These are phyloP conservation scores for Flueggea neowawraea DNA, from an alignment of 441 rosid species.

Conservation along the genomic window DNA sequence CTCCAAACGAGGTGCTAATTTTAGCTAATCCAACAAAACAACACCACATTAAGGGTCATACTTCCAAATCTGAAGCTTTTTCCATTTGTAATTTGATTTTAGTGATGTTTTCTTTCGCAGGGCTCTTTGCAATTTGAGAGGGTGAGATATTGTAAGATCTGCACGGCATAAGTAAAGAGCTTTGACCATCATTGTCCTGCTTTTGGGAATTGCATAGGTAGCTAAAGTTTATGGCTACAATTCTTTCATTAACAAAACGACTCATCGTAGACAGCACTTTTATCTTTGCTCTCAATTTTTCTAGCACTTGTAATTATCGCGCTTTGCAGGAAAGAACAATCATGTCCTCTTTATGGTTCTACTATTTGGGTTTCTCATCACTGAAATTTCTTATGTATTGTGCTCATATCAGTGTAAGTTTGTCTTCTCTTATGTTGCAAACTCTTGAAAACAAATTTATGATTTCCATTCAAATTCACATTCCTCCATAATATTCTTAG, in stretches of 20 bases:
- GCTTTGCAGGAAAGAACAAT: conserved; percentile 48
- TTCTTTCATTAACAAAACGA: too few species aligned
- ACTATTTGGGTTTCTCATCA: conserved; percentile 46
- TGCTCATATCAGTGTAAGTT: conserved; percentile 43
- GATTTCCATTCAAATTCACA: background rate
- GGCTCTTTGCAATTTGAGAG: conserved; percentile 22
- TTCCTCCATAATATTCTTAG: too few species aligned
- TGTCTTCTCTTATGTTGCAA: conserved; percentile 5
- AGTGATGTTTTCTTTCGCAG: conserved; percentile 18
- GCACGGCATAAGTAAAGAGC: conserved; percentile 43
- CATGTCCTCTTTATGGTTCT: conserved; percentile 48
- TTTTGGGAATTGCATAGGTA: conserved; percentile 74
- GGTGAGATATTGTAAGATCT: conserved; percentile 48
- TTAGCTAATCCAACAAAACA: background rate
- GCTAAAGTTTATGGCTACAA: background rate
- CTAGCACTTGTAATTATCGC: background rate
- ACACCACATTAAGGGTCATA: background rate
- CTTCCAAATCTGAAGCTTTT: background rate
- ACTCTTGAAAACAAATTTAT: too few species aligned
- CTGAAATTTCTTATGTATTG: conserved; percentile 42
- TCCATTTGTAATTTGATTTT: background rate
- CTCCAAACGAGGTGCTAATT: conserved; percentile 25
- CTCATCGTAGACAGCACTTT: too few species aligned
- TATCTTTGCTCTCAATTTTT: background rate
- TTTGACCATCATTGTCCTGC: conserved; percentile 77